Percentiles rank a stretch among this genome's conserved stretches.
phyloP scores from a whole-genome alignment of 148 eudicot species.

The Amaranthus hypochondriacus region DNA sequence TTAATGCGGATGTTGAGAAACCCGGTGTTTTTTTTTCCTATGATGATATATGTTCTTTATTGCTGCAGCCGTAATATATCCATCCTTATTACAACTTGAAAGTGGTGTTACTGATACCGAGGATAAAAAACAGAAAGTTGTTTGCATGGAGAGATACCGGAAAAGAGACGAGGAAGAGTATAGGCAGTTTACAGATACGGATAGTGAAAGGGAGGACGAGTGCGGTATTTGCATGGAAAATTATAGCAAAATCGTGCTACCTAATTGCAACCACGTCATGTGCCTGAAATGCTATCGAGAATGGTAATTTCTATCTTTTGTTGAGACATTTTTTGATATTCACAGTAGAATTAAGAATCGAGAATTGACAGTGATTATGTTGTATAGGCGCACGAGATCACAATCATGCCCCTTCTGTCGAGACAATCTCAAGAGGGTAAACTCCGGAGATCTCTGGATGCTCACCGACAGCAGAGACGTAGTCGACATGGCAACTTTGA shows the following conservation, averaged over 20 bases:
- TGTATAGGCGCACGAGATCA: constrained; percentile 70
- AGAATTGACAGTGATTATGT: neutral
- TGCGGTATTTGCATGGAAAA: constrained; percentile 98
- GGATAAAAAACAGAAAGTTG: constrained; percentile 76
- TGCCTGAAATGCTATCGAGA: constrained; percentile 91
- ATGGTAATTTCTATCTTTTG: constrained; percentile 46
- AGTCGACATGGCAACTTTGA: constrained; percentile 57
- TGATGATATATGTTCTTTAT: constrained; percentile 15
- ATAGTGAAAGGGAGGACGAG: constrained; percentile 86
- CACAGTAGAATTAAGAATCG: neutral
- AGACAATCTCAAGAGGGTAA: constrained; percentile 82
- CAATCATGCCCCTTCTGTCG: constrained; percentile 97
- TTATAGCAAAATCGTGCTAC: constrained; percentile 77
- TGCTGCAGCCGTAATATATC: constrained; percentile 76
- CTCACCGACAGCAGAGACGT: constrained; percentile 61
- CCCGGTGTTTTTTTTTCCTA: neutral
- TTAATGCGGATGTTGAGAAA: neutral
- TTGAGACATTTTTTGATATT: neutral
- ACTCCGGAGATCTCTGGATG: constrained; percentile 90
- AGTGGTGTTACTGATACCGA: constrained; percentile 81
- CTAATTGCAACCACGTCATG: constrained; percentile 85
- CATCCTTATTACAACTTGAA: constrained; percentile 89
- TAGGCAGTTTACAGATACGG: constrained; percentile 51
- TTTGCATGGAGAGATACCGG: constrained; percentile 79
- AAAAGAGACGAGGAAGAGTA: constrained; percentile 70